phyloP scores from a whole-genome alignment of 2,329 filamentous ascomycete genomes.

The Lachnellula occidentalis region DNA sequence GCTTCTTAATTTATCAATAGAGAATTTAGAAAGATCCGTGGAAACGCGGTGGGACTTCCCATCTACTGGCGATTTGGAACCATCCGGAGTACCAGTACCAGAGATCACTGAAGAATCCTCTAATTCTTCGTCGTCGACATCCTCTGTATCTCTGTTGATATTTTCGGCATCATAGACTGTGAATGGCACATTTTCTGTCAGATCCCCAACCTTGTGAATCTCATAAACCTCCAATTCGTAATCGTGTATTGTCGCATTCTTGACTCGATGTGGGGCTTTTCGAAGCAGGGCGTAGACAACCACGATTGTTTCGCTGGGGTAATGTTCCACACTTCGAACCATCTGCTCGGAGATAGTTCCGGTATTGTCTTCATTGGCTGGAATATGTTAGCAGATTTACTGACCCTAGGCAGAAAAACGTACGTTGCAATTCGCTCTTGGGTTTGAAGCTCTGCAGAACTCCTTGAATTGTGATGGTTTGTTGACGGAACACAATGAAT shows the following conservation, averaged over 20 bases:
- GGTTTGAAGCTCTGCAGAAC: constrained; percentile 48
- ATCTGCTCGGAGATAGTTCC: constrained; percentile 65
- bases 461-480: constrained; percentile 77
- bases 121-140: constrained; percentile 46
- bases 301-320: constrained; percentile 73
- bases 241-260: constrained; percentile 68
- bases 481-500: constrained; percentile 82
- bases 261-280: constrained; percentile 66
- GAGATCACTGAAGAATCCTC: constrained; percentile 12
- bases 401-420: background rate
- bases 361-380: constrained; percentile 27
- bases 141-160: constrained; percentile 47
- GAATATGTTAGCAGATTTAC: constrained; percentile 3
- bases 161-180: constrained; percentile 67
- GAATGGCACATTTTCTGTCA: constrained; percentile 60
- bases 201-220: constrained; percentile 55
- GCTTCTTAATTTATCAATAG: constrained; percentile 9
- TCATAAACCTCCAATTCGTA: constrained; percentile 69
- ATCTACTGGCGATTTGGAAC: background rate
- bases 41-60: constrained; percentile 5
- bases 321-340: constrained; percentile 80
- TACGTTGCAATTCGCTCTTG: constrained; percentile 16
- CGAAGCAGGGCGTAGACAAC: constrained; percentile 70
- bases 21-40: constrained; percentile 6
- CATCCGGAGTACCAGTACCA: constrained; percentile 3